Evolutionary conservation across 1,284 basidiomycete species (phyloP).

Genomic region (Sporisorium reilianum): DNA sequence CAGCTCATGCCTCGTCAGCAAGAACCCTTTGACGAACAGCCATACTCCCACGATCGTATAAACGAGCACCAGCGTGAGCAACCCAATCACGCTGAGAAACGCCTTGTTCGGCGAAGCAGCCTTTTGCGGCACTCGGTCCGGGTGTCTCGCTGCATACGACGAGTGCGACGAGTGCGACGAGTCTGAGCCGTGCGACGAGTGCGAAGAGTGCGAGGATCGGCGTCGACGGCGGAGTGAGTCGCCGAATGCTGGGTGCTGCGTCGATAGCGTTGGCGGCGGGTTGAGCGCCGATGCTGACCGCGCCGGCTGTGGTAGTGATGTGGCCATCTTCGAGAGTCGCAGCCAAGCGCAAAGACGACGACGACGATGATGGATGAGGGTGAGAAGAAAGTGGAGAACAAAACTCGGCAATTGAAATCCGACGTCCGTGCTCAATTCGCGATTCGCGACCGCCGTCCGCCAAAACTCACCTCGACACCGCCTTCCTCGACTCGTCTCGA

Average conservation of each 20-base stretch:
- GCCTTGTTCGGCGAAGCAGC: conserved; percentile 37
- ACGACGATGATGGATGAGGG: neutral
- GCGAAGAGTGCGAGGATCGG: conserved; percentile 30
- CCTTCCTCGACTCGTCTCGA: no score
- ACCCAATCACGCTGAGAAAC: conserved; percentile 41
- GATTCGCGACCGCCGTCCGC: neutral
- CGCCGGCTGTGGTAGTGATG: neutral
- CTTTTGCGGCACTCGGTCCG: conserved; percentile 46
- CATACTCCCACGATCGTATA: conserved; percentile 53
- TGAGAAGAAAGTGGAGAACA: conserved; percentile 1
- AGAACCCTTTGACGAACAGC: conserved; percentile 66
- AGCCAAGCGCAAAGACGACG: neutral
- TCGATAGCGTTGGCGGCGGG: conserved; percentile 32
- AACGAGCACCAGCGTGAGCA: conserved; percentile 47
- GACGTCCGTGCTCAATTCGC: conserved; percentile 18
- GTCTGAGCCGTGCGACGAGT: conserved; percentile 42
- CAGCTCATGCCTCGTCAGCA: conserved; percentile 62
- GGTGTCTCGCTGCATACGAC: conserved; percentile 48
- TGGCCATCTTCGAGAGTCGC: conserved; percentile 1
- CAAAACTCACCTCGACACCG: no score
- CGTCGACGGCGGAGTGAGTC: conserved; percentile 26
- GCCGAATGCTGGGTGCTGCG: conserved; percentile 39
- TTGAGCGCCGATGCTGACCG: conserved; percentile 38
- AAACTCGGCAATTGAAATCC: neutral
- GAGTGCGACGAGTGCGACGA: conserved; percentile 60